Conservation (phyloP, 148 eudicot species). For the Polygonum aviculare region DNA sequence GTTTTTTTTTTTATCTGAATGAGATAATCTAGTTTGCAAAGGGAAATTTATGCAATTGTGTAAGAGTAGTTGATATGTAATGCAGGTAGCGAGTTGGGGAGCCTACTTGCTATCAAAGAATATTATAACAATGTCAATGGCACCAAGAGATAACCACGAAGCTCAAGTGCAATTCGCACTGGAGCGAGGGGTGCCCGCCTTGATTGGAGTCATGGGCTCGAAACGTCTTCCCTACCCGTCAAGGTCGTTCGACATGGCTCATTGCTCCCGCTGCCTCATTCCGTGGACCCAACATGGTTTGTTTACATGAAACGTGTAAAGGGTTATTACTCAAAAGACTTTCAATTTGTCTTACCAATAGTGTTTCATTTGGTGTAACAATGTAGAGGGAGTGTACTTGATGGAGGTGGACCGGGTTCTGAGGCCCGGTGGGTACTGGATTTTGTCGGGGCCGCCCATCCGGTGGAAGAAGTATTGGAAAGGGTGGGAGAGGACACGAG, state of each 20-base stretch:
- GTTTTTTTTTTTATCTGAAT: no score
- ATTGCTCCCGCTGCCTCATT: not conserved
- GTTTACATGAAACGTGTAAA: not conserved
- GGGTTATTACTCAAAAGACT: no score
- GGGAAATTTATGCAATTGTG: no score
- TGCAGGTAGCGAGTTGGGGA: conserved; percentile 75
- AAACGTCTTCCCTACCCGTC: conserved; percentile 16
- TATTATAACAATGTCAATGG: conserved; percentile 61
- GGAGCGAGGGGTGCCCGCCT: conserved; percentile 73
- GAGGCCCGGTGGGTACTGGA: conserved; percentile 1
- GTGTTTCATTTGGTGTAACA: not conserved
- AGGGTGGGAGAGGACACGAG: not conserved
- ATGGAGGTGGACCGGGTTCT: conserved; percentile 5
- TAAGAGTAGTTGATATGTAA: not conserved
- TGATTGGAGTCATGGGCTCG: conserved; percentile 66
- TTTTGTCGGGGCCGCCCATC: not conserved
- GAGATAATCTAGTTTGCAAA: not conserved
- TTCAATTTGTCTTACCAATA: not conserved
- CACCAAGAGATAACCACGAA: conserved; percentile 66
- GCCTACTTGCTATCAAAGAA: conserved; percentile 55
- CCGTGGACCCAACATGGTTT: not conserved
- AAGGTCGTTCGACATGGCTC: not conserved
- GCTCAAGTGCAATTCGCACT: conserved; percentile 76
- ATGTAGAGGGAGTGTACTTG: not conserved
- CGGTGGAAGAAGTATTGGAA: not conserved